Evolutionary conservation across 148 eudicot species (phyloP).

Genomic region (Bassia scoparia): DNA sequence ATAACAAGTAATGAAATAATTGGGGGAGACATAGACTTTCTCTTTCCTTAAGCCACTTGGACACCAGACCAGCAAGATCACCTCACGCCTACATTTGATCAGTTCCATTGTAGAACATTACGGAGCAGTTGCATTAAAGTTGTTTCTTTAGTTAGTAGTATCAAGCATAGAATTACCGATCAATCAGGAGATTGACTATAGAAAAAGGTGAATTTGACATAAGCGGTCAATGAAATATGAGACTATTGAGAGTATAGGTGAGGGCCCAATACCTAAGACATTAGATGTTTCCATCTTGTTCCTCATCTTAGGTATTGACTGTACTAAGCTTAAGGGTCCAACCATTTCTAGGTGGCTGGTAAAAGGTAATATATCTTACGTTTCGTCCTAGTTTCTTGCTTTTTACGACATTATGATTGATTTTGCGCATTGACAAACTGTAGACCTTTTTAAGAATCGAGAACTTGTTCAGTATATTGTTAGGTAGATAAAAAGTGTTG

Average conservation of each 20-base stretch:
- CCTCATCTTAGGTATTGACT: slow-evolving; percentile 94
- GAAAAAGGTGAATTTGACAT: not conserved
- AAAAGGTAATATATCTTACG: slow-evolving; percentile 92
- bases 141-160: not conserved
- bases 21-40: too few species aligned
- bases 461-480: too few species aligned
- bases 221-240: not conserved
- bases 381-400: slow-evolving; percentile 76
- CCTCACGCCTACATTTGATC: not conserved
- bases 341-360: slow-evolving; percentile 98
- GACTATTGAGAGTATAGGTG: slow-evolving; percentile 8
- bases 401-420: slow-evolving; percentile 58
- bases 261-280: slow-evolving; percentile 73
- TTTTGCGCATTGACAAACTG: slow-evolving; percentile 62
- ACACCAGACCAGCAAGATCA: not conserved
- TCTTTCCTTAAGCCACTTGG: not conserved
- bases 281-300: slow-evolving; percentile 91
- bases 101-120: not conserved
- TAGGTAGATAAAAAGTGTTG: slow-evolving; percentile 6
- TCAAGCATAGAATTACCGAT: not conserved
- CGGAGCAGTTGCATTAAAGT: not conserved
- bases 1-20: too few species aligned
- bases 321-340: slow-evolving; percentile 98
- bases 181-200: not conserved
- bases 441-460: too few species aligned